These are phyloP conservation scores for Myriosclerotinia scirpicola DNA, from an alignment of 2,329 filamentous ascomycete species.

Conservation along the genomic window DNA sequence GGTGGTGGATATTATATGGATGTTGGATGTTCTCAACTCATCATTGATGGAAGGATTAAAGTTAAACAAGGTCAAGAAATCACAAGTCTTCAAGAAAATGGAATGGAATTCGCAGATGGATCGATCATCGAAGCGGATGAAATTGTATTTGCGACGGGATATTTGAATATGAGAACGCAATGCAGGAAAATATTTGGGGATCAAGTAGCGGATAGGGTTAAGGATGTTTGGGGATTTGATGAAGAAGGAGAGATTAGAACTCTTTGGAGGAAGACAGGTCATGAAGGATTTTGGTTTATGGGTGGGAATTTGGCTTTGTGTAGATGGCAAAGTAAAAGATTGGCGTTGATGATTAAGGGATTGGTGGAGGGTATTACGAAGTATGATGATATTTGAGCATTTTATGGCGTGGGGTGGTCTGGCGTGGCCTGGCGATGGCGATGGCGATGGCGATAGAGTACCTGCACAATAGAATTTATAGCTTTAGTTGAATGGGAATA, in stretches of 20 bases:
- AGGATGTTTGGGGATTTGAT: conserved; percentile 52
- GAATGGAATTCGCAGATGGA: conserved; percentile 47
- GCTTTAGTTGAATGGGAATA: not conserved
- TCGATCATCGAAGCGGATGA: conserved; percentile 51
- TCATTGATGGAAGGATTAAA: conserved; percentile 53
- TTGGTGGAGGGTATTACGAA: conserved; percentile 44
- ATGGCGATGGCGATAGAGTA: not conserved
- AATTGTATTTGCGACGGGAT: conserved; percentile 52
- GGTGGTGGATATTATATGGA: conserved; percentile 60
- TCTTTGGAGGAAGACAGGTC: conserved; percentile 50
- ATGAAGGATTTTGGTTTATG: conserved; percentile 53
- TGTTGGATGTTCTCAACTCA: conserved; percentile 53
- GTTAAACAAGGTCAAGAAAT: conserved; percentile 52
- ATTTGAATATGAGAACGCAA: conserved; percentile 54
- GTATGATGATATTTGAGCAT: conserved; percentile 28
- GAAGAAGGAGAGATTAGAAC: conserved; percentile 50
- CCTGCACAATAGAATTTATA: not conserved
- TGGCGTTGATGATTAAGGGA: conserved; percentile 53
- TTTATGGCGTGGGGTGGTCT: not conserved
- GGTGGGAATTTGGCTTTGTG: conserved; percentile 52
- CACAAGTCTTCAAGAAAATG: conserved; percentile 43
- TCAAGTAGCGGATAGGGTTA: conserved; percentile 49
- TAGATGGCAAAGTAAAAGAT: conserved; percentile 48
- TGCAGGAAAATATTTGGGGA: conserved; percentile 52
- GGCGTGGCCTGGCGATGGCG: no score